Conservation (phyloP, 2,329 filamentous ascomycete species). For the Pestalotiopsis sp. region DNA sequence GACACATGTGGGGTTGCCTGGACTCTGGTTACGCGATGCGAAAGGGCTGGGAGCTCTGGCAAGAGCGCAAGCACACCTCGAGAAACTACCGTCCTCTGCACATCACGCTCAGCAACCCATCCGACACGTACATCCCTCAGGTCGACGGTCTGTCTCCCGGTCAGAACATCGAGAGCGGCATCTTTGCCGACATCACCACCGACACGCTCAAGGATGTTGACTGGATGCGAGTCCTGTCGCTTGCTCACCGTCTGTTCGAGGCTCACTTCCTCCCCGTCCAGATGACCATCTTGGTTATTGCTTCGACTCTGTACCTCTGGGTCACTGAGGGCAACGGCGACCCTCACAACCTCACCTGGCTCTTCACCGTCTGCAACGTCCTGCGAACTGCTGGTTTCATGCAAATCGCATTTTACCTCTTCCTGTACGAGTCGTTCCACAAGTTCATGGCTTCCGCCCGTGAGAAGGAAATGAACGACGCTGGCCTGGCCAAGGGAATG, state of each 20-base stretch:
- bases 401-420: constrained; percentile 64
- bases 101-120: constrained; percentile 47
- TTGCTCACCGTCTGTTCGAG: constrained; percentile 72
- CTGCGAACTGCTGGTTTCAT: constrained; percentile 65
- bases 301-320: constrained; percentile 62
- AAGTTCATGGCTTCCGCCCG: constrained; percentile 60
- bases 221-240: constrained; percentile 58
- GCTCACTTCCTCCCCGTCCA: constrained; percentile 74
- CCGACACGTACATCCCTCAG: constrained; percentile 52
- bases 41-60: constrained; percentile 60
- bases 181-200: constrained; percentile 58
- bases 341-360: constrained; percentile 57
- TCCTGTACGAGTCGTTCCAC: constrained; percentile 71
- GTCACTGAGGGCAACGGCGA: constrained; percentile 54
- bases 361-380: constrained; percentile 62
- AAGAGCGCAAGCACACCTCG: constrained; percentile 58
- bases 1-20: constrained; percentile 77
- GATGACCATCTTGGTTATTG: constrained; percentile 65
- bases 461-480: constrained; percentile 68
- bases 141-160: constrained; percentile 41
- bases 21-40: constrained; percentile 69
- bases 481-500: constrained; percentile 67
- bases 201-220: constrained; percentile 54
- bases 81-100: constrained; percentile 60
- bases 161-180: constrained; percentile 48